Conservation (phyloP, 306 rosid genomes). For the Begonia loranthoides region DNA sequence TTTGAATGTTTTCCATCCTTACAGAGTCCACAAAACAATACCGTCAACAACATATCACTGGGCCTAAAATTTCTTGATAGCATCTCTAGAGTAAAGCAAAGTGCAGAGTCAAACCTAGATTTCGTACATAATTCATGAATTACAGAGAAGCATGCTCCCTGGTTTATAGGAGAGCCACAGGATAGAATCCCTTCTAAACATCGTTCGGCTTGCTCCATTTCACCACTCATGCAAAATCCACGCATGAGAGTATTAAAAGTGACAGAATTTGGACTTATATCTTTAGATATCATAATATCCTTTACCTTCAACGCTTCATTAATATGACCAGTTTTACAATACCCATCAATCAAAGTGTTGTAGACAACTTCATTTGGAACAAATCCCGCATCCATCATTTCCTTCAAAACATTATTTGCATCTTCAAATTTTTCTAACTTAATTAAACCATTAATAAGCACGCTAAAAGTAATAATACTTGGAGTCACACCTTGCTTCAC, state of each 20-base stretch:
- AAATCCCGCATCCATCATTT: conserved; percentile 41
- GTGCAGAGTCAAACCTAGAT: conserved; percentile 35
- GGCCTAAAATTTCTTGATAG: conserved; percentile 38
- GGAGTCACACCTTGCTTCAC: conserved; percentile 26
- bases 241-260: conserved; percentile 46
- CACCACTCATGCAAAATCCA: conserved; percentile 38
- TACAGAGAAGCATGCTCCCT: conserved; percentile 34
- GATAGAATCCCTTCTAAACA: conserved; percentile 24
- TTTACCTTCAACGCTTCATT: conserved; percentile 38
- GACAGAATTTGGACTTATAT: conserved; percentile 43
- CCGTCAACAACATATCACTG: conserved; percentile 43
- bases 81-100: conserved; percentile 26
- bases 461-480: conserved; percentile 40
- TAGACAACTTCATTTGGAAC: conserved; percentile 44
- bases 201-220: conserved; percentile 36
- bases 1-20: conserved; percentile 34
- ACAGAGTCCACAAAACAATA: conserved; percentile 48
- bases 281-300: conserved; percentile 48
- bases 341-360: conserved; percentile 47
- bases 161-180: conserved; percentile 26
- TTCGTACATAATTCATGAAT: conserved; percentile 30
- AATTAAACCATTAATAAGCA: conserved; percentile 47
- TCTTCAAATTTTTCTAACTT: conserved; percentile 38
- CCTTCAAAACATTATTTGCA: conserved; percentile 29
- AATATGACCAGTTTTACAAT: conserved; percentile 45